Base-by-base conservation (phyloP, 345 rosid genomes). In the Rhizophora apiculata region DNA sequence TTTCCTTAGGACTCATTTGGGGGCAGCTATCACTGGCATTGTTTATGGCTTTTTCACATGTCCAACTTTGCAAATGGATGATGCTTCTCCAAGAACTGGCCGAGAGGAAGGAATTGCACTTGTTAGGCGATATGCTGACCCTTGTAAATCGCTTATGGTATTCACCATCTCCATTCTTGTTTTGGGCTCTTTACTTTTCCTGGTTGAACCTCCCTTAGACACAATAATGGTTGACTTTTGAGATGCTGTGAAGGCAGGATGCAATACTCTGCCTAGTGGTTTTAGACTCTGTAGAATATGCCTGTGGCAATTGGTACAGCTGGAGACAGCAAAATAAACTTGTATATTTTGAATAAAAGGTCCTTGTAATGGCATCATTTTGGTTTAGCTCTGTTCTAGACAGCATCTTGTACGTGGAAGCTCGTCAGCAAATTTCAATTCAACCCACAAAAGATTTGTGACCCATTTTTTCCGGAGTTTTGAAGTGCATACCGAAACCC, bases 1-100 rank as follows among this genome's bases (percentile, higher is more conserved):
- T 54, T 53, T 54, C 59, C 69, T 59, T 78, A 93, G 98, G 97
- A 77, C 94, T 54, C 96, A 93, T 72, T 57, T 89, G 0, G 97
- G 97, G 71, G 92, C 97, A 68, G 83, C 80, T 10, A 48, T 84
- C 26, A 82, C 86, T 0, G 98, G 98, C 19, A 77, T 88, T 4
- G 65, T 70, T 56, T 90, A 87, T 2, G 96, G 96, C 11, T 88
- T 68, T 74, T 79, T 91, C 73, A 86, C 91, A 15, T 43, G 49
- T 19, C 89, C 94, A 1, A 81, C 76, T 2, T 67, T 89, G 16
- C 96, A 93, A 78, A n/a, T 91, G 64, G 92, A 83, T 52, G 83
- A 89, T 51, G 65, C 85, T 20, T 71, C 91, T 49, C 64, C 85
- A 58, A 82, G 80, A 68, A 73, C 74, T 21, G 86, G 78, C 70